Evolutionary conservation across 225 moss, liverwort and hornwort genomes (phyloP).

Genomic region (Anthoceros angustus): DNA sequence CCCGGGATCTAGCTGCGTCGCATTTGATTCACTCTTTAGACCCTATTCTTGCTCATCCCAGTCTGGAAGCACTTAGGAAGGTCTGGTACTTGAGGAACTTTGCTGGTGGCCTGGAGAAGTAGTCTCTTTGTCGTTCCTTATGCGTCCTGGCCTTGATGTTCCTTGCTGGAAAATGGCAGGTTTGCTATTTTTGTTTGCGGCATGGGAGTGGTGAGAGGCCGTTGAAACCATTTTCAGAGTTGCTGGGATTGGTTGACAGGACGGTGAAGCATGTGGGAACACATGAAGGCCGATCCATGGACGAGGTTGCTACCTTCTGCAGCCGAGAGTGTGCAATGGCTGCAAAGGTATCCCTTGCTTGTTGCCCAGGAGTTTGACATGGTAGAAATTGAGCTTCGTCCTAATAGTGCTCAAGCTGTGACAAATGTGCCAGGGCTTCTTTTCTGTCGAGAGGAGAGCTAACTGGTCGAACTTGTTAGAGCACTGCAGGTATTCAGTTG

Average conservation of each 20-base stretch:
- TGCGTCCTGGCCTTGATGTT: not conserved
- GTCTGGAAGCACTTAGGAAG: not conserved
- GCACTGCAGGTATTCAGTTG: not conserved
- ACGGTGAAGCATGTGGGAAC: too few relatives aligned
- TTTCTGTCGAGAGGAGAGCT: conserved; percentile 1
- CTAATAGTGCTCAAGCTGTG: too few relatives aligned
- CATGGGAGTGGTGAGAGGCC: conserved; percentile 1
- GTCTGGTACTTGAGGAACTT: not conserved
- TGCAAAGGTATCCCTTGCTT: not conserved
- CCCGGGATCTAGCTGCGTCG: conserved; percentile 39
- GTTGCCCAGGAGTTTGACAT: not conserved
- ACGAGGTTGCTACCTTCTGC: not conserved
- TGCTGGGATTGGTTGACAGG: not conserved
- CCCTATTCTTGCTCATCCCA: conserved; percentile 52
- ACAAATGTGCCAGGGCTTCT: not conserved
- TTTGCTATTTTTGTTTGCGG: conserved; percentile 2
- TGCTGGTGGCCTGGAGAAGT: not conserved
- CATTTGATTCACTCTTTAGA: conserved; percentile 44
- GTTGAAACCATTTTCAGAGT: not conserved
- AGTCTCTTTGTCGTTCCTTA: not conserved
- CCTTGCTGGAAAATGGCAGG: not conserved
- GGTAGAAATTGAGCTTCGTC: not conserved
- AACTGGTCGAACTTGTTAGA: not conserved
- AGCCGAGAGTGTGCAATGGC: not conserved
- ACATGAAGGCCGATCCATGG: not conserved